Conservation (phyloP, 2,329 filamentous ascomycete genomes). For the Aspergillus unguis region DNA sequence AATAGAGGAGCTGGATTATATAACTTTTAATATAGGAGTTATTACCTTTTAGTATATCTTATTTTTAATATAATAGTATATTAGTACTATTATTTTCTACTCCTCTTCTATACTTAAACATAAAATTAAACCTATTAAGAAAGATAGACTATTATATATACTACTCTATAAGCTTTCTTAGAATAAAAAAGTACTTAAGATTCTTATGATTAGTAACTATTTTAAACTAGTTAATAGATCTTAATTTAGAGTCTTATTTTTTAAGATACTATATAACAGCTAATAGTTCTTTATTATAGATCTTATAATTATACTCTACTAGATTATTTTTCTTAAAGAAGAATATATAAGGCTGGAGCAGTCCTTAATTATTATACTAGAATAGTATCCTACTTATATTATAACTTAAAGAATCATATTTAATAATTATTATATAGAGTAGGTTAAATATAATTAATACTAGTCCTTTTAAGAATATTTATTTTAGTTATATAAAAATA, state of each 20-base stretch:
- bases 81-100: background rate
- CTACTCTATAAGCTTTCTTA: background rate
- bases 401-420: too few relatives aligned
- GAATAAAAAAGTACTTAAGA: background rate
- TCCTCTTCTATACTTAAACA: background rate
- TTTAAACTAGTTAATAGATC: background rate
- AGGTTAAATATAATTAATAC: background rate
- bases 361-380: background rate
- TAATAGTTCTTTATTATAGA: background rate
- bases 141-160: background rate
- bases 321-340: background rate
- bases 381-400: background rate
- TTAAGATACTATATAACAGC: background rate
- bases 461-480: background rate
- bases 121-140: background rate
- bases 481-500: background rate
- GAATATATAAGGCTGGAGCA: background rate
- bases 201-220: background rate
- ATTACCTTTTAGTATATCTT: background rate
- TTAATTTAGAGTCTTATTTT: background rate
- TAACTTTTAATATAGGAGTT: too few relatives aligned
- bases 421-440: too few relatives aligned
- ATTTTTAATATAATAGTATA: background rate
- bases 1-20: too few relatives aligned
- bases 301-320: background rate